Percentiles rank a stretch among this genome's conserved stretches.
phyloP scores from a whole-genome alignment of 768 basidiomycete genomes.

The Antrodiella citrinella region DNA sequence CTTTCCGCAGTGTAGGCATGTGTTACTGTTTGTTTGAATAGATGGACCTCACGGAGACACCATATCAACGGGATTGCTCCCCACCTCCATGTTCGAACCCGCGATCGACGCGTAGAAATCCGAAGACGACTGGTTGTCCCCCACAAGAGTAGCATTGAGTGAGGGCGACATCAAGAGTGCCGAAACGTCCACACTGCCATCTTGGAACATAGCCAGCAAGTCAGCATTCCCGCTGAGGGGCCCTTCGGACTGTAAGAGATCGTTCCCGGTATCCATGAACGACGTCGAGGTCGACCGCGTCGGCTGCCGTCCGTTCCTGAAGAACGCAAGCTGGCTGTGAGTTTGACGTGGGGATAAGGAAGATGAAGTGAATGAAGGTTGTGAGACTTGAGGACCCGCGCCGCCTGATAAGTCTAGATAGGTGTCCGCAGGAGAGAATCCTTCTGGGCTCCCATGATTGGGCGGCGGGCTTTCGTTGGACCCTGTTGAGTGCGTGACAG shows the following conservation, averaged over 20 bases:
- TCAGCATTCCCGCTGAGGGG: constrained; percentile 7
- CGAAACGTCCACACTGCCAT: constrained; percentile 8
- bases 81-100: background rate
- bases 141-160: background rate
- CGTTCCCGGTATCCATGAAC: constrained; percentile 1
- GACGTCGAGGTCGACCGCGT: constrained; percentile 2
- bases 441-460: constrained; percentile 51
- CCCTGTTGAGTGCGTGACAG: constrained; percentile 32
- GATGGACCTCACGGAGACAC: background rate
- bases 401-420: constrained; percentile 38
- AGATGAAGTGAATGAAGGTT: background rate
- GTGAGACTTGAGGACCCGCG: background rate
- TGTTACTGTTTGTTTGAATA: background rate
- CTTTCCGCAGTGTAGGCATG: background rate
- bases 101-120: background rate
- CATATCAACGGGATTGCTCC: background rate
- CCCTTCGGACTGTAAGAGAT: background rate
- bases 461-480: constrained; percentile 21
- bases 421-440: constrained; percentile 53
- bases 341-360: constrained; percentile 4
- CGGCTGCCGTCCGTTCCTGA: constrained; percentile 5
- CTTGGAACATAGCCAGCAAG: constrained; percentile 11
- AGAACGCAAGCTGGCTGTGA: constrained; percentile 14
- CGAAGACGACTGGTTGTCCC: background rate
- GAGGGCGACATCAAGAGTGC: constrained; percentile 11